phyloP scores from a whole-genome alignment of 2,329 filamentous ascomycete genomes.

The Thielaviopsis populi region DNA sequence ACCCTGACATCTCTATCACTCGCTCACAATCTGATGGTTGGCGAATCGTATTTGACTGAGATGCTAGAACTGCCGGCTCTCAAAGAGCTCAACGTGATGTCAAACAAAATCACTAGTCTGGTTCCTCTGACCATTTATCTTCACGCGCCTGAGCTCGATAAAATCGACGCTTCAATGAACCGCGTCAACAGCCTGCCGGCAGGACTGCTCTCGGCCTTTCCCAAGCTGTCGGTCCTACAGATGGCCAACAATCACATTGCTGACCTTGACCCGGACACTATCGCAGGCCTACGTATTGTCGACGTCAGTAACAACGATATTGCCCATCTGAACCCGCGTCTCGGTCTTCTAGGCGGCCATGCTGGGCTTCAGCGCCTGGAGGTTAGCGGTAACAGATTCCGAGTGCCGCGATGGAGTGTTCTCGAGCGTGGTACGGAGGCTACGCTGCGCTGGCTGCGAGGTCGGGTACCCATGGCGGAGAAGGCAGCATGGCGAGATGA shows the following conservation, averaged over 20 bases:
- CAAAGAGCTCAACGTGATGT: slow-evolving; percentile 59
- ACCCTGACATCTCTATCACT: slow-evolving; percentile 59
- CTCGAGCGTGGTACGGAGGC: slow-evolving; percentile 79
- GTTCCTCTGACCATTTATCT: slow-evolving; percentile 50
- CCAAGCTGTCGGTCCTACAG: slow-evolving; percentile 53
- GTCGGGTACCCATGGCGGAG: slow-evolving; percentile 51
- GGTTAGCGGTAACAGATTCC: slow-evolving; percentile 72
- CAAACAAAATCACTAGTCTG: slow-evolving; percentile 59
- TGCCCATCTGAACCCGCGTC: slow-evolving; percentile 58
- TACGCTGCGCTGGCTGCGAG: slow-evolving; percentile 64
- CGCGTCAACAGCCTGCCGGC: slow-evolving; percentile 55
- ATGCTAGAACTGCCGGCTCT: slow-evolving; percentile 56
- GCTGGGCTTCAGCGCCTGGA: slow-evolving; percentile 51
- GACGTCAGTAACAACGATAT: slow-evolving; percentile 81
- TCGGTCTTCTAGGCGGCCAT: slow-evolving; percentile 59
- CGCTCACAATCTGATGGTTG: slow-evolving; percentile 56
- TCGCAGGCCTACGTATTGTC: slow-evolving; percentile 59
- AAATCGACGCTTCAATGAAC: slow-evolving; percentile 71
- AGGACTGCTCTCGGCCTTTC: slow-evolving; percentile 49
- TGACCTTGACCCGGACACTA: slow-evolving; percentile 55
- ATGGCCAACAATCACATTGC: slow-evolving; percentile 66
- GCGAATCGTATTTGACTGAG: slow-evolving; percentile 49
- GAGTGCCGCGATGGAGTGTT: slow-evolving; percentile 71
- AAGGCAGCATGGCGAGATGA: slow-evolving; percentile 41
- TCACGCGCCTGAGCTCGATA: slow-evolving; percentile 57